phyloP scores from a whole-genome alignment of 768 basidiomycete genomes.

The Termitomyces sp. region DNA sequence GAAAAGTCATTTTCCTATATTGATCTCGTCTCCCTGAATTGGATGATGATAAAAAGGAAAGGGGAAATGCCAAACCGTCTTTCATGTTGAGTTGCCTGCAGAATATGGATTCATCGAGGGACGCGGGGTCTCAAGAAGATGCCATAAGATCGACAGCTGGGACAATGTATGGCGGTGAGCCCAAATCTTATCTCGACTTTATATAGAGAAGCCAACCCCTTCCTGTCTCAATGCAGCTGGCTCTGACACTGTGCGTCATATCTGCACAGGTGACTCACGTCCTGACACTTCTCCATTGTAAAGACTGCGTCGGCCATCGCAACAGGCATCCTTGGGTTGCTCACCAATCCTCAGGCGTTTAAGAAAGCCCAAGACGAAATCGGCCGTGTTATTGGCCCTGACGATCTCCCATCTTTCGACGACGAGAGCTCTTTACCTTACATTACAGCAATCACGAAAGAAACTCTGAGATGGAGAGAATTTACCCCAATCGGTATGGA shows the following conservation, averaged over 20 bases:
- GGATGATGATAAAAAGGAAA: not conserved
- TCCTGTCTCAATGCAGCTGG: not conserved
- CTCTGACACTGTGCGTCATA: not conserved
- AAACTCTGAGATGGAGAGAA: slow-evolving; percentile 24
- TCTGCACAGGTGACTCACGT: not conserved
- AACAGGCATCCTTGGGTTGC: slow-evolving; percentile 23
- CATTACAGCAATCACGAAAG: slow-evolving; percentile 26
- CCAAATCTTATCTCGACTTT: not conserved
- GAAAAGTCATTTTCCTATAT: not conserved
- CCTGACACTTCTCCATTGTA: not conserved
- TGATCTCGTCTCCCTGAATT: not conserved
- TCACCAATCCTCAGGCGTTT: slow-evolving; percentile 22
- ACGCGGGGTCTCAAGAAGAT: not conserved
- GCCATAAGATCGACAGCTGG: not conserved
- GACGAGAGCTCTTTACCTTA: slow-evolving; percentile 25
- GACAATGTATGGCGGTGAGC: not conserved
- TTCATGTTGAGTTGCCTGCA: not conserved
- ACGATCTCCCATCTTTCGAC: slow-evolving; percentile 23
- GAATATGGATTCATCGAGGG: not conserved
- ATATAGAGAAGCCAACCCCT: not conserved
- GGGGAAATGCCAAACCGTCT: not conserved
- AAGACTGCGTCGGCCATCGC: slow-evolving; percentile 21
- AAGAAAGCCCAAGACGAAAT: slow-evolving; percentile 26
- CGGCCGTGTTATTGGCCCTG: slow-evolving; percentile 21
- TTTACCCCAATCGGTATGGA: slow-evolving; percentile 19